phyloP scores from a whole-genome alignment of 2,329 filamentous ascomycete species.

The Periglandula ipomoeae region DNA sequence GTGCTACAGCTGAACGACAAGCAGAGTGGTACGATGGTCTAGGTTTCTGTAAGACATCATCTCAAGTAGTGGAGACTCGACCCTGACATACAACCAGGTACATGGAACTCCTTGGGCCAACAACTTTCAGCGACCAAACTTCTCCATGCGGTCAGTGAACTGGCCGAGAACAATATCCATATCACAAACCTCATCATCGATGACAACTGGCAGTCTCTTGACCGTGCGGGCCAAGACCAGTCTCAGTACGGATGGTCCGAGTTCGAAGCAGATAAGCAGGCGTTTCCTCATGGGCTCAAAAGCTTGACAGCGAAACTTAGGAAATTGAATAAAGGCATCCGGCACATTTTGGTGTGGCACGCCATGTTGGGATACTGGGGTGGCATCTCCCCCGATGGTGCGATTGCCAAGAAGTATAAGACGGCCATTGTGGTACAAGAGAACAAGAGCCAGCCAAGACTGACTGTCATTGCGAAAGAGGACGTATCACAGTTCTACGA shows the following conservation, averaged over 20 bases:
- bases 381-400: constrained; percentile 66
- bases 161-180: constrained; percentile 64
- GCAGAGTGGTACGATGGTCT: constrained; percentile 89
- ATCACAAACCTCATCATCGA: constrained; percentile 88
- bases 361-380: constrained; percentile 87
- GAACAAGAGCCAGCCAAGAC: constrained; percentile 35
- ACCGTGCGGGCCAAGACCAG: constrained; percentile 37
- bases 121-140: constrained; percentile 74
- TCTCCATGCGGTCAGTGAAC: constrained; percentile 59
- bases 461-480: constrained; percentile 64
- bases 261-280: constrained; percentile 74
- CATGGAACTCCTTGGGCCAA: constrained; percentile 90
- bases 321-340: constrained; percentile 58
- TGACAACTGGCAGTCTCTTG: constrained; percentile 88
- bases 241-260: constrained; percentile 61
- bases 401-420: constrained; percentile 69
- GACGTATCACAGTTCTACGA: constrained; percentile 73
- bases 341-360: constrained; percentile 91
- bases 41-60: constrained; percentile 60
- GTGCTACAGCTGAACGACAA: constrained; percentile 57
- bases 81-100: constrained; percentile 37
- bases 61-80: constrained; percentile 11
- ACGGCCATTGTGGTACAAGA: constrained; percentile 52
- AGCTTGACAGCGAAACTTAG: constrained; percentile 62
- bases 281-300: constrained; percentile 75